These are phyloP conservation scores for Citrus sinensis DNA, from an alignment of 345 rosid genomes.

Conservation along the genomic window DNA sequence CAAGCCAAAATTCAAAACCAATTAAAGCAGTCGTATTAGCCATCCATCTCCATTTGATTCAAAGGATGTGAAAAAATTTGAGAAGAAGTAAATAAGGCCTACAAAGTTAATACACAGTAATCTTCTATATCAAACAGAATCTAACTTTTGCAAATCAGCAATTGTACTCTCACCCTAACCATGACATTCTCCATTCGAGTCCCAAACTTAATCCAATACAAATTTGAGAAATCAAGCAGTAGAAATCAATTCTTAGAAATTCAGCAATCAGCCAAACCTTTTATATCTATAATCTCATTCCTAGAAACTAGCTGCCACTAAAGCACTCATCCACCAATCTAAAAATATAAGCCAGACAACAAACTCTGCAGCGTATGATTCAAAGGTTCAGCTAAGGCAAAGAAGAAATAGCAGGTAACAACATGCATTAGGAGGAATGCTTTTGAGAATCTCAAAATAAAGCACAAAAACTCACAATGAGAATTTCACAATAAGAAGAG, in stretches of 20 bases:
- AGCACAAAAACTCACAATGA: background rate
- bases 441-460: background rate
- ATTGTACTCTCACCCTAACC: background rate
- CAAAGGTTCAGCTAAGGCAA: background rate
- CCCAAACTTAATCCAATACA: background rate
- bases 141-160: background rate
- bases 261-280: background rate
- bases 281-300: background rate
- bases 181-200: background rate
- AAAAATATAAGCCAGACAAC: background rate
- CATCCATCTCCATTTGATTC: background rate
- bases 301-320: background rate
- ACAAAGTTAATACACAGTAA: no score
- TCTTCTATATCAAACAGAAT: background rate
- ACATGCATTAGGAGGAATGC: background rate
- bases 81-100: background rate
- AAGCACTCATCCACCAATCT: slow-evolving; percentile 1
- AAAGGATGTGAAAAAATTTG: background rate
- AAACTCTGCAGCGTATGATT: background rate
- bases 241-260: background rate
- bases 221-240: slow-evolving; percentile 1
- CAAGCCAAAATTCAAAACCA: slow-evolving; percentile 2
- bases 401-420: background rate
- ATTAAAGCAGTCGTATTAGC: background rate
- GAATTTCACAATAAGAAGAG: background rate